phyloP scores from a whole-genome alignment of 345 rosid genomes.

The Raphanus sativus region DNA sequence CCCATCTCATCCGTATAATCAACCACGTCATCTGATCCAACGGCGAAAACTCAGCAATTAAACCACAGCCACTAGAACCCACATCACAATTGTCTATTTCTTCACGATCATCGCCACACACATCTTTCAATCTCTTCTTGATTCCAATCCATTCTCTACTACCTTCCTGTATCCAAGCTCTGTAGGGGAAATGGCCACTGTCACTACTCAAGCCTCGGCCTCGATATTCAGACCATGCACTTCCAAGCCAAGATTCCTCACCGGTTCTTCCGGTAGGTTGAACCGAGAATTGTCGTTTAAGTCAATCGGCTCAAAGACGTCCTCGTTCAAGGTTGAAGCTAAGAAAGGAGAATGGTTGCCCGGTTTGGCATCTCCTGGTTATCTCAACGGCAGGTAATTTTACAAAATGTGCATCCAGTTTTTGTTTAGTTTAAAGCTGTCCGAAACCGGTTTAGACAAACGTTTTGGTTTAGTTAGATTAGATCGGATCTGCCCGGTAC shows the following conservation, averaged over 20 bases:
- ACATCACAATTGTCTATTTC: neutral
- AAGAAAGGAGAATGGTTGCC: slow-evolving; percentile 99
- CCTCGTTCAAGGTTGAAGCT: slow-evolving; percentile 67
- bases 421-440: neutral
- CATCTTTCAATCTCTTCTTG: slow-evolving; percentile 36
- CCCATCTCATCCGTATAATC: slow-evolving; percentile 11
- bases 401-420: neutral
- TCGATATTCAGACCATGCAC: slow-evolving; percentile 67
- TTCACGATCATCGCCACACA: neutral
- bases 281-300: slow-evolving; percentile 50
- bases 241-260: slow-evolving; percentile 62
- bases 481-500: neutral
- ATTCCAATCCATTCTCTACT: slow-evolving; percentile 17
- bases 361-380: slow-evolving; percentile 73
- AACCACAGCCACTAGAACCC: slow-evolving; percentile 54
- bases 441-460: neutral
- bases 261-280: slow-evolving; percentile 56
- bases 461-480: neutral
- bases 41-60: slow-evolving; percentile 32
- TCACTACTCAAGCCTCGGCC: slow-evolving; percentile 85
- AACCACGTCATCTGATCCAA: slow-evolving; percentile 28
- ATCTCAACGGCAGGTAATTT: slow-evolving; percentile 79
- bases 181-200: slow-evolving; percentile 59
- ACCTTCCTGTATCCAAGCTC: neutral
- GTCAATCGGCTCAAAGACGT: slow-evolving; percentile 35